Evolutionary conservation across 169 alveolate species (phyloP), one percentile per base, ranked within the genome.

Genomic region (Plasmodium sp.): DNA sequence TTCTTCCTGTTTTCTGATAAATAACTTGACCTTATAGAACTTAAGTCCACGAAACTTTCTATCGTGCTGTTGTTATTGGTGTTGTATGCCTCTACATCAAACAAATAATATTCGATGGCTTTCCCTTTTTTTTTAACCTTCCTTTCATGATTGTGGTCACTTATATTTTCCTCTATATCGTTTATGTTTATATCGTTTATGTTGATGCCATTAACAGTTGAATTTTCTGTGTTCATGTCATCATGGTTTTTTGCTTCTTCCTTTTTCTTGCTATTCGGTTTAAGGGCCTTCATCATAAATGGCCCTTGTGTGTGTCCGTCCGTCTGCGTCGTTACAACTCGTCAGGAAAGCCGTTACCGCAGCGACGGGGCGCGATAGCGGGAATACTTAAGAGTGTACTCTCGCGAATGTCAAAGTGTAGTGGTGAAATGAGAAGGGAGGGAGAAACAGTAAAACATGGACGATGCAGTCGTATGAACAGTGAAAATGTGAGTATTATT

Each of bases 111-210:
- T 67, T 84, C 93, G 9, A 84, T 73, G 36, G 84, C 51, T 51
- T 84, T 84, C 39, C 43, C 80, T 6, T 73, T 74, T 74, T 84
- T 74, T 27, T 84, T 84, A n/a, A 10, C 54, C 51, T 74, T 75
- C 31, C 58, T 18, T 48, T 72, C 62, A 48, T 84, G 48, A n/a
- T 33, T 34, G 79, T 67, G 41, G n/a, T 74, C 84, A 33, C 18
- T 84, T 84, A 84, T 22, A 73, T 74, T 84, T 84, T 84, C 93
- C 33, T 84, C 93, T 74, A 84, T 84, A 54, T 84, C 93, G 62
- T 84, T 84, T 84, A 84, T 84, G 62, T 84, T 84, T 84, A 84
- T 84, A 62, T 84, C 93, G 81, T 31, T 84, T 16, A 84, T 84
- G 18, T 48, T 84, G 79, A 84, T 84, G 27, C 93, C 77, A 74